Conservation (phyloP, 495 filamentous ascomycete genomes). For the Penicillium paradoxum region DNA sequence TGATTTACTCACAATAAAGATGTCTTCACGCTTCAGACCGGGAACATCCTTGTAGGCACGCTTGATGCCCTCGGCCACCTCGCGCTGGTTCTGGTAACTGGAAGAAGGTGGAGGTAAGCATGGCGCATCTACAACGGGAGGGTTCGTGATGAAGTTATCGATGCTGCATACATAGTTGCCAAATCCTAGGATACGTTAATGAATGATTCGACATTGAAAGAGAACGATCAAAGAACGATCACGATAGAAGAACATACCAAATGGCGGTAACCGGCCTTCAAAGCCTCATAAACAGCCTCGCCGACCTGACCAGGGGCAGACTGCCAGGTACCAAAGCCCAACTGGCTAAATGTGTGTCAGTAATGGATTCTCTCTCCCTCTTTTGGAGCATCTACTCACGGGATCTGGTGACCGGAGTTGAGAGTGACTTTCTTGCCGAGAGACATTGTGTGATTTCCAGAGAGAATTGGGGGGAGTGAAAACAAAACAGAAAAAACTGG, state of each 20-base stretch:
- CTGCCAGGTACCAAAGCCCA: constrained; percentile 56
- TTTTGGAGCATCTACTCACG: constrained; percentile 28
- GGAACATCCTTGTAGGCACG: constrained; percentile 42
- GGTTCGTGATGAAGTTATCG: background rate
- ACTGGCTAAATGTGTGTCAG: constrained; percentile 23
- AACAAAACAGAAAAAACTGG: constrained; percentile 4
- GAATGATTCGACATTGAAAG: background rate
- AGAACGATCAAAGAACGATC: background rate
- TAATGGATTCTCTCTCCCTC: background rate
- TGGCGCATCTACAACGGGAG: background rate
- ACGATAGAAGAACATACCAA: constrained; percentile 29
- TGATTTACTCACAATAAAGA: constrained; percentile 41
- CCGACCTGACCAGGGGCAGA: constrained; percentile 50
- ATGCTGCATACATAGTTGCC: constrained; percentile 37
- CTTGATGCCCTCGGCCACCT: constrained; percentile 44
- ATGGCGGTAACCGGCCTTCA: constrained; percentile 53
- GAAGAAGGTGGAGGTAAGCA: constrained; percentile 41
- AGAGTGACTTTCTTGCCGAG: constrained; percentile 43
- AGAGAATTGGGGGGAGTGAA: background rate
- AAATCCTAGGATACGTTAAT: constrained; percentile 33
- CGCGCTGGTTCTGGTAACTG: constrained; percentile 48
- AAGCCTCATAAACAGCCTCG: constrained; percentile 48
- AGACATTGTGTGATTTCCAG: constrained; percentile 33
- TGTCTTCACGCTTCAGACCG: constrained; percentile 47
- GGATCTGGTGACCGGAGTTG: constrained; percentile 41